Base-by-base conservation (phyloP, 768 basidiomycete genomes). In the Agrocybe pediades region DNA sequence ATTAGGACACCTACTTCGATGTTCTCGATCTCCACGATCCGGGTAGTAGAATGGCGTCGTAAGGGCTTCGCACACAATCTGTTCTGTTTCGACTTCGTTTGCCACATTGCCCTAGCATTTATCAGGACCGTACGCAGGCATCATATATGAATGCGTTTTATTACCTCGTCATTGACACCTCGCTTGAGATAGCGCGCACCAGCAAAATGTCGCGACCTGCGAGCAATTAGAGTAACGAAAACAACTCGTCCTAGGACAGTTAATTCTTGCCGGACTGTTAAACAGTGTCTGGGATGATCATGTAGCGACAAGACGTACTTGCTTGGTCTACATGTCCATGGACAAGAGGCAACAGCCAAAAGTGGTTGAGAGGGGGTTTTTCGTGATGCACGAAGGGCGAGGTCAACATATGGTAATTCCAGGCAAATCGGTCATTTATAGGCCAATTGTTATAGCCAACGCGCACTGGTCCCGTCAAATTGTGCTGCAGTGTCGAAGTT, bases 261-360 rank as follows among this genome's bases (percentile, higher is more conserved):
- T 42, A 98, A 74, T 66, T 98, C 96, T 99, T 66, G n/a, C 15
- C 27, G 48, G 39, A 42, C 16, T 42, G 19, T 41, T 46, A n/a
- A 44, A 29, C 23, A 8, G 9, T 44, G 47, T 43, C 2, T 3
- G 9, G 16, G 39, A 2, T 5, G 13, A 29, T 2, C 13, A 21
- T 23, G 2, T 30, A 29, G n/a, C n/a, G n/a, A 2, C 5, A 20
- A 8, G 4, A 58, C 94, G 63, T 58, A 97, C 96, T 98, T 25
- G 96, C 94, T 85, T 99, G 97, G 64, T 98, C 96, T 11, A 98
- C 92, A 65, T 96, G 95, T 0, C 97, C 97, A 57, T 98, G 93
- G 0, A 98, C 86, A 47, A 99, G 74, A 0, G 97, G 93, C 13
- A 97, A 70, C 6, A 98, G 76, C 96, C 96, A 99, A 47, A 87